A percentile compares a stretch with the other conserved stretches of the same genome.
Conservation (phyloP, 2,329 filamentous ascomycete genomes). For the Amesomyces nigricolor region DNA sequence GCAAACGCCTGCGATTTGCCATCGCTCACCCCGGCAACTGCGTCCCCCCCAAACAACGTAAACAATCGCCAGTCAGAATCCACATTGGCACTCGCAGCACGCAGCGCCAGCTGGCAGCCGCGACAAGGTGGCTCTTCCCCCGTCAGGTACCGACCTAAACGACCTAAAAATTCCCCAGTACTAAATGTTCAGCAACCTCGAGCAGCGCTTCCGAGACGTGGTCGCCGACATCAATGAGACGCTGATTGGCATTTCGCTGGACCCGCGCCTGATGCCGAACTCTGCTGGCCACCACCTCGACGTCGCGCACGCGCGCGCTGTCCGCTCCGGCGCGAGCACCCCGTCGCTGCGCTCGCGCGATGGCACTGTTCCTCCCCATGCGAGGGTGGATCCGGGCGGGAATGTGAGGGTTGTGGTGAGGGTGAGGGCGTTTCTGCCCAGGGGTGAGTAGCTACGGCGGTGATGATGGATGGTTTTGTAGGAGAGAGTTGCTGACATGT, state of each 20-base stretch:
- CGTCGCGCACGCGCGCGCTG: constrained; percentile 28
- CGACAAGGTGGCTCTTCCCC: neutral
- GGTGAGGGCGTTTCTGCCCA: constrained; percentile 70
- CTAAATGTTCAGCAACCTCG: constrained; percentile 27
- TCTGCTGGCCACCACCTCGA: constrained; percentile 16
- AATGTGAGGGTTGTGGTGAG: constrained; percentile 81
- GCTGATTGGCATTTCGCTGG: constrained; percentile 38
- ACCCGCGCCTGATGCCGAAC: constrained; percentile 32
- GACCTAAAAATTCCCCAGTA: neutral
- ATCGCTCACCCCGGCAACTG: constrained; percentile 22
- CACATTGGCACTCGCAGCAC: neutral
- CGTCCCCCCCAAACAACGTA: constrained; percentile 16
- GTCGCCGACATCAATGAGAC: constrained; percentile 37
- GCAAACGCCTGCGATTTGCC: neutral
- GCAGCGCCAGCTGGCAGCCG: constrained; percentile 12
- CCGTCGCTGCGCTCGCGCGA: constrained; percentile 71
- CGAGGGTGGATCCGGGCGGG: constrained; percentile 57
- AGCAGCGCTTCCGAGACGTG: constrained; percentile 35
- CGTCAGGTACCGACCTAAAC: neutral
- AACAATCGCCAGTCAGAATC: constrained; percentile 19
- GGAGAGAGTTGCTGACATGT: neutral
- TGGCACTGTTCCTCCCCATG: constrained; percentile 53
- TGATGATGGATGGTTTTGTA: neutral
- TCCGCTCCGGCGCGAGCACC: constrained; percentile 67
- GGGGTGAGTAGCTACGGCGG: constrained; percentile 51